Conservation (phyloP, 2,329 filamentous ascomycete genomes). For the Epichloe aotearoae region DNA sequence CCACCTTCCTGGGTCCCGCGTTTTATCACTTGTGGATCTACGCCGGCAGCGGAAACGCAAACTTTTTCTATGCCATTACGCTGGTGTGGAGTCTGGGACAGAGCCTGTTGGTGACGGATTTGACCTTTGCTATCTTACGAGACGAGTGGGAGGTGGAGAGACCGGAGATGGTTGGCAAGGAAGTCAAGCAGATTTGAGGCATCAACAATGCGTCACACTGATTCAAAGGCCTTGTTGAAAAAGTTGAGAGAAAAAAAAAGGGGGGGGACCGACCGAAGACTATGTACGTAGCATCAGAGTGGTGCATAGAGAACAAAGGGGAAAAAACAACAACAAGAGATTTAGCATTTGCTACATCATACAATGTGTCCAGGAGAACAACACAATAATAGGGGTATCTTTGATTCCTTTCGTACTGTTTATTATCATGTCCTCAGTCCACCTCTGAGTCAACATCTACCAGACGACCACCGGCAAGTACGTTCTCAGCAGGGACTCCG, state of each 20-base stretch:
- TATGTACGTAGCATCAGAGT: not conserved
- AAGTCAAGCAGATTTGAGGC: constrained; percentile 65
- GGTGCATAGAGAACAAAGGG: not conserved
- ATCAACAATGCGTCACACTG: not conserved
- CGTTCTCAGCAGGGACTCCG: constrained; percentile 6
- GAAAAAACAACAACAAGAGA: not conserved
- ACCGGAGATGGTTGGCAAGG: constrained; percentile 80
- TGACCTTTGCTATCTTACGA: constrained; percentile 74
- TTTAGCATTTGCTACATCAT: not conserved
- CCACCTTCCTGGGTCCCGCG: constrained; percentile 76
- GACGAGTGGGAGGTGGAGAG: constrained; percentile 92
- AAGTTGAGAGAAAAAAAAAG: not conserved
- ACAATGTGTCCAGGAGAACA: not conserved
- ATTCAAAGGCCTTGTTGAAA: no score
- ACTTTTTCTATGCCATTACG: constrained; percentile 99
- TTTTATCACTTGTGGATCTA: constrained; percentile 99
- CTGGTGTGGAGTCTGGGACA: constrained; percentile 93
- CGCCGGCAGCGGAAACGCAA: constrained; percentile 92
- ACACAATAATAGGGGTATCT: constrained; percentile 5
- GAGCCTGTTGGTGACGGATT: constrained; percentile 74
- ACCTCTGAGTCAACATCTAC: constrained; percentile 24
- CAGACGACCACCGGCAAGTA: constrained; percentile 13
- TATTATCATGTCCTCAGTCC: constrained; percentile 13
- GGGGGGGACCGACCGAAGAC: no score
- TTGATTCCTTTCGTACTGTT: not conserved